Base-by-base conservation (phyloP, 352 stramenopile species). In the Globisporangium sylvaticum region DNA sequence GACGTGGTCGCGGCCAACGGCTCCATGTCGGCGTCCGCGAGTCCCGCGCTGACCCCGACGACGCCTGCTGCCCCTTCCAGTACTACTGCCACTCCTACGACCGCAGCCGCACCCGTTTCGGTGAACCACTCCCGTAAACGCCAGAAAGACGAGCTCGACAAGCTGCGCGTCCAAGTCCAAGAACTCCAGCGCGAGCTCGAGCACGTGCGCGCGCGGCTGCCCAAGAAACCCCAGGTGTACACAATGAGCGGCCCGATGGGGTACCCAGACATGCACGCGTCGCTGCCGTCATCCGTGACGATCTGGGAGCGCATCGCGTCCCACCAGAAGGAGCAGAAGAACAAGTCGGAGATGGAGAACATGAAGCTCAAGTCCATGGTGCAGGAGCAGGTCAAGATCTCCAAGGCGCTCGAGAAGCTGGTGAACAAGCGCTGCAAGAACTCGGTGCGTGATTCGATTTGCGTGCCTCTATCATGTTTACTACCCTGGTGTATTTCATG, bases 301-400 rank as follows among this genome's bases (percentile, higher is more conserved):
- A 56, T 89, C 25, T 91, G 83, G 83, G 76, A 90, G 54, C 79
- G 78, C 54, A 87, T 91, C 68, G 83, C 83, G 20, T 70, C 77
- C 29, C 78, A 85, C 61, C 79, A 90, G 64, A 88, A 87, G 52
- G 79, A 88, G 54, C 79, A 87, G 62, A 86, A 86, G 66, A 84
- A 77, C 59, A 83, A 84, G 57, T 81, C 81, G 0, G 79, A 90
- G 75, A 87, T 88, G 78, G 79, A 91, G 64, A 91, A 91, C 56
- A 69, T 84, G 37, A 77, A 77, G 1, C 75, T 88, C 29, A 88
- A 85, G 54, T 70, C 73, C 18, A 71, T 85, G 12, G 76, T 88
- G 25, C 71, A 85, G 59, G 77, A 83, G 20, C 79, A 88, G 59
- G 53, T 85, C 12, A 85, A 85, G 69, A 80, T 85, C 34, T 85